Evolutionary conservation across 2,329 filamentous ascomycete genomes (phyloP).

Genomic region (Neofusicoccum parvum): DNA sequence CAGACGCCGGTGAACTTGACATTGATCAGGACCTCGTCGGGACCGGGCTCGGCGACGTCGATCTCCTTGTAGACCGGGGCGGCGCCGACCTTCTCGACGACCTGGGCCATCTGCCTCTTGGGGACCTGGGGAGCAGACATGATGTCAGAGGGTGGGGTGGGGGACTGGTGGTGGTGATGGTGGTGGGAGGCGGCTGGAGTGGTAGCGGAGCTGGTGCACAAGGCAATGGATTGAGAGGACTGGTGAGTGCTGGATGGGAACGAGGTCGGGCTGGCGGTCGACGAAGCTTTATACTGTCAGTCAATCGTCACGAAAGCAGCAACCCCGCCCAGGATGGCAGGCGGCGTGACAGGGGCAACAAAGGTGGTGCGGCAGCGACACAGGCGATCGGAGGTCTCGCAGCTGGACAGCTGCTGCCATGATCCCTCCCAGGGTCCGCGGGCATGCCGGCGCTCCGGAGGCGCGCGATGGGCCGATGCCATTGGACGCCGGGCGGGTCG

Average conservation of each 20-base stretch:
- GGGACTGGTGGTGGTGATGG: not conserved
- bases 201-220: not conserved
- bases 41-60: slow-evolving; percentile 75
- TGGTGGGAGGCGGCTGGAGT: not conserved
- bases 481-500: slow-evolving; percentile 8
- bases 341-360: slow-evolving; percentile 14
- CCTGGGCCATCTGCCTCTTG: slow-evolving; percentile 85
- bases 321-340: slow-evolving; percentile 16
- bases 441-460: slow-evolving; percentile 18
- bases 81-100: slow-evolving; percentile 79
- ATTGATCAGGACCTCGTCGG: slow-evolving; percentile 90
- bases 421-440: slow-evolving; percentile 15
- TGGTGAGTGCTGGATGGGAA: not conserved
- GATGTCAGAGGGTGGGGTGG: slow-evolving; percentile 22
- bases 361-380: slow-evolving; percentile 3
- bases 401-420: not conserved
- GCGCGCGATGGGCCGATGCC: slow-evolving; percentile 8
- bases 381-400: slow-evolving; percentile 3
- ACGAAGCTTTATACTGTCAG: slow-evolving; percentile 16
- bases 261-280: not conserved
- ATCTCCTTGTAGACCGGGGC: slow-evolving; percentile 76
- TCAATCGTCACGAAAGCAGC: slow-evolving; percentile 2
- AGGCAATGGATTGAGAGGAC: not conserved
- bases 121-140: slow-evolving; percentile 64
- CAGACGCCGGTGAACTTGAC: slow-evolving; percentile 89